phyloP scores from a whole-genome alignment of 140 eudicot genomes.

The Senecio squalidus region DNA sequence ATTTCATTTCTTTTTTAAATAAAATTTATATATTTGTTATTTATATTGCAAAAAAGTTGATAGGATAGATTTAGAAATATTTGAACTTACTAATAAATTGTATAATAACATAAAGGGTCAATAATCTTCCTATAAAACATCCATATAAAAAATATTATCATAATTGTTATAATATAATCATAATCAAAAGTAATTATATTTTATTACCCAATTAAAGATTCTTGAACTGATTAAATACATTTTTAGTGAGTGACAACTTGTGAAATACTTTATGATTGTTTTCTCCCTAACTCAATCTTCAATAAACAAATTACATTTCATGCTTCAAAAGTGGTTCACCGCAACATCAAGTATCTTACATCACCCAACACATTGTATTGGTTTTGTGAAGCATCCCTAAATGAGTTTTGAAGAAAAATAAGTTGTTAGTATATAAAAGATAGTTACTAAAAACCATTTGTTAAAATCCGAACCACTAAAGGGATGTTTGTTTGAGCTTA shows the following conservation, averaged over 20 bases:
- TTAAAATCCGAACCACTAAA: too few relatives aligned
- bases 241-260: constrained; percentile 25
- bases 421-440: too few relatives aligned
- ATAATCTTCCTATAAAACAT: too few relatives aligned
- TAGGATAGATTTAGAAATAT: too few relatives aligned
- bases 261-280: constrained; percentile 23
- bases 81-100: too few relatives aligned
- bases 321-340: constrained; percentile 37
- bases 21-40: too few relatives aligned
- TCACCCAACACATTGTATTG: constrained; percentile 11
- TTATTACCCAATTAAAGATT: not conserved
- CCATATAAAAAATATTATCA: not conserved
- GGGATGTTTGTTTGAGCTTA: too few relatives aligned
- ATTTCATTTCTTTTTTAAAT: too few relatives aligned
- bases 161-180: not conserved
- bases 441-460: too few relatives aligned
- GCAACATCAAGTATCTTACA: constrained; percentile 16
- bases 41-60: too few relatives aligned
- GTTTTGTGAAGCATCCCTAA: not conserved
- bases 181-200: not conserved
- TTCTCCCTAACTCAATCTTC: constrained; percentile 26
- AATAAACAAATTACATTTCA: constrained; percentile 21
- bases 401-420: too few relatives aligned
- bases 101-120: too few relatives aligned
- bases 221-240: not conserved